Conservation (phyloP, 1,139 yeast species). For the Candida sojae region DNA sequence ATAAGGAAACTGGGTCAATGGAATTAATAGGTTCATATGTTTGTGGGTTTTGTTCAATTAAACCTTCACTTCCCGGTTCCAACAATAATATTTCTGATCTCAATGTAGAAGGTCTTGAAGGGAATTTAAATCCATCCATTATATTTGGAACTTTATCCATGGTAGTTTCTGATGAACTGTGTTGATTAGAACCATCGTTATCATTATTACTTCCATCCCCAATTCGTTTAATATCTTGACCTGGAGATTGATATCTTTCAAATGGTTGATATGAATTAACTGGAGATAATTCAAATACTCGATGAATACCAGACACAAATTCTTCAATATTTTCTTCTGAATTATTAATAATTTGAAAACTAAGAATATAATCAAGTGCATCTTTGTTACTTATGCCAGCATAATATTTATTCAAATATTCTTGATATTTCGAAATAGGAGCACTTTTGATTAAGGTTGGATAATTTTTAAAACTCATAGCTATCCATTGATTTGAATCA, state of each 20-base stretch:
- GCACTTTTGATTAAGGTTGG: slow-evolving; percentile 84
- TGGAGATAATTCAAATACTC: slow-evolving; percentile 32
- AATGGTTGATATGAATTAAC: slow-evolving; percentile 41
- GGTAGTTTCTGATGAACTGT: background rate
- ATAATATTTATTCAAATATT: slow-evolving; percentile 25
- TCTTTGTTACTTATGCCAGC: slow-evolving; percentile 10
- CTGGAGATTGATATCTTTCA: slow-evolving; percentile 25
- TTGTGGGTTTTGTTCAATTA: background rate
- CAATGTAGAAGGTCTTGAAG: slow-evolving; percentile 17
- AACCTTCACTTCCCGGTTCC: slow-evolving; percentile 11
- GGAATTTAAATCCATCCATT: slow-evolving; percentile 42
- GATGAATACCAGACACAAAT: slow-evolving; percentile 56
- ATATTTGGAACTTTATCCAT: slow-evolving; percentile 22
- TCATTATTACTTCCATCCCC: slow-evolving; percentile 24
- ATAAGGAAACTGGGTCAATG: background rate
- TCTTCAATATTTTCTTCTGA: slow-evolving; percentile 24
- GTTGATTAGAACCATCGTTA: background rate
- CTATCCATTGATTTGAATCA: slow-evolving; percentile 75
- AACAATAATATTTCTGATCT: slow-evolving; percentile 18
- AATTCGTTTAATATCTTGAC: slow-evolving; percentile 22
- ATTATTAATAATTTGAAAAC: slow-evolving; percentile 21
- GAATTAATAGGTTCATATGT: background rate
- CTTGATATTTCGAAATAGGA: slow-evolving; percentile 62
- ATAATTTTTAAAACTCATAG: slow-evolving; percentile 73
- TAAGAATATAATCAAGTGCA: slow-evolving; percentile 14